A percentile compares a stretch with the other conserved stretches of the same genome.
phyloP scores from a whole-genome alignment of 441 rosid species.

The Macaranga tanarius region DNA sequence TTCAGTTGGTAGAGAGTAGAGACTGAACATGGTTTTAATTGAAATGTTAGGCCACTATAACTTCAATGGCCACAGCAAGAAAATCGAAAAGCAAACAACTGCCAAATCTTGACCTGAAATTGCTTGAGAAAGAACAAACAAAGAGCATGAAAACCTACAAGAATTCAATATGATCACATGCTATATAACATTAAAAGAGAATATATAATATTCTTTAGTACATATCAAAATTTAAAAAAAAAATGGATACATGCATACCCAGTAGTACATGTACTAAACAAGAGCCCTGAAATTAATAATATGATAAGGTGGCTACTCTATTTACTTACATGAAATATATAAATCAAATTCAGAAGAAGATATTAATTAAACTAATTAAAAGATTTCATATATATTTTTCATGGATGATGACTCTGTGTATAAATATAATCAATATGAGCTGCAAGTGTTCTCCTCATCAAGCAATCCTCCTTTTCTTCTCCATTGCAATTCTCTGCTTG shows the following conservation, averaged over 20 bases:
- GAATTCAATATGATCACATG: no score
- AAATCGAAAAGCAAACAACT: no score
- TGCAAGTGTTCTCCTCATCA: conserved; percentile 49
- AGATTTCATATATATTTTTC: background rate
- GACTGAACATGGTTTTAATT: conserved; percentile 1
- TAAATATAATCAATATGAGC: conserved; percentile 62
- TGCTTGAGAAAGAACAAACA: background rate
- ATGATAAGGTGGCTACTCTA: background rate
- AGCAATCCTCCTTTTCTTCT: conserved; percentile 53
- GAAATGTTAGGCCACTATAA: background rate
- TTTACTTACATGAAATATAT: background rate
- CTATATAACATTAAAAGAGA: no score
- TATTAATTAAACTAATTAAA: background rate
- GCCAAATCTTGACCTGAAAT: no score
- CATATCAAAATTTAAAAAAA: no score
- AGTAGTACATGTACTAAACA: no score
- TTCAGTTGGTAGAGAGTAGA: no score
- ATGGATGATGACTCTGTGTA: conserved; percentile 48
- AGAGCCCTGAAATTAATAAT: background rate
- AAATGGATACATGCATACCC: no score
- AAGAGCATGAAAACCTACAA: background rate
- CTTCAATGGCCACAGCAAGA: no score
- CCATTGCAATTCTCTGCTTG: conserved; percentile 37
- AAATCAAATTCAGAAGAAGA: background rate
- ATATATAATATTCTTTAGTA: no score